Base-by-base conservation (phyloP, 2,329 filamentous ascomycete genomes). In the Aspergillus costaricaensis region DNA sequence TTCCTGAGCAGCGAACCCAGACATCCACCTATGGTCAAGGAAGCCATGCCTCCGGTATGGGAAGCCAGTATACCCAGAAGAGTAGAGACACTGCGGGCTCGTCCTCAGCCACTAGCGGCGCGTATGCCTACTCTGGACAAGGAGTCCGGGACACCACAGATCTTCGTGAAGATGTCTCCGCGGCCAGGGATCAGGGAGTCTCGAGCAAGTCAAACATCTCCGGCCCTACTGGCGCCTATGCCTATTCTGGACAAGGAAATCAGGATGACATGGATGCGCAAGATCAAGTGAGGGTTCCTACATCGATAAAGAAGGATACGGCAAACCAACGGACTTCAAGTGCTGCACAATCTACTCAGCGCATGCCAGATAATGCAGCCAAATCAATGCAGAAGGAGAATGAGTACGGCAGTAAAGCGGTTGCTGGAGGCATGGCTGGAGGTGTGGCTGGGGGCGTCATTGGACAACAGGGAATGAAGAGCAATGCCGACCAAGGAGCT, bases 1-100 rank as follows among this genome's bases (percentile, higher is more conserved):
- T 36, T 21, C 53, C 57, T 4, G 57, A 59, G 49, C 57, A 59
- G 50, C 39, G 57, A 14, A 53, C 21, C 47, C 43, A 15, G 38
- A 17, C 38, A n/a, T 27, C 56, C 47, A 25, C 56, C 25, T 55
- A 55, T 27, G 25, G 47, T 12, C 47, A 32, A n/a, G 47, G 47
- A 5, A 50, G 47, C 25, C 25, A 36, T n/a, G 19, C 55, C 44
- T 54, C 36, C 41, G 17, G 41, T 14, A 17, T 21, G 47, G 47
- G 10, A n/a, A 15, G 47, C 9, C 14, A 27, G 15, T 17, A 30
- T 19, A 19, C 41, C 17, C 41, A 23, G 5, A 19, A 39, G 30
- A 27, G 17, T 32, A 39, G 27, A 38, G 15, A 50, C 19, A 44
- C 21, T 15, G 41, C 32, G 36, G 50, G n/a, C 5, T 39, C 50